These are phyloP conservation scores for Kwoniella bestiolae DNA, from an alignment of 768 basidiomycete species.

Conservation along the genomic window DNA sequence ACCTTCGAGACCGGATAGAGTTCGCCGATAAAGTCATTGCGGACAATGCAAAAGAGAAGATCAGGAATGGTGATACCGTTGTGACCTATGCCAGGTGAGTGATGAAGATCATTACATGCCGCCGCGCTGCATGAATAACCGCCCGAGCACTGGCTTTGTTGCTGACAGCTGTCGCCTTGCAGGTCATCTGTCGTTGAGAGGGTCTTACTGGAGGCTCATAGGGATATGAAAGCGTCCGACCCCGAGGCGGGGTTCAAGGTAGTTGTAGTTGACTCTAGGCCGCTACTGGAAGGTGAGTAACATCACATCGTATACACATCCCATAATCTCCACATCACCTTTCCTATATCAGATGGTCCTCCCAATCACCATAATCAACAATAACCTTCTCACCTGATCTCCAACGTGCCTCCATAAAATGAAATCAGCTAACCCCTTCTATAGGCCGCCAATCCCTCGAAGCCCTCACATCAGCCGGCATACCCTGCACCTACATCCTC, in stretches of 20 bases:
- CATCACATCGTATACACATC: too few relatives aligned
- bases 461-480: constrained; percentile 68
- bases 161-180: too few relatives aligned
- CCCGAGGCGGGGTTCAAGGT: constrained; percentile 82
- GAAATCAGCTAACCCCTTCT: neutral
- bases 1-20: constrained; percentile 90
- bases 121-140: neutral
- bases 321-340: neutral
- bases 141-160: neutral
- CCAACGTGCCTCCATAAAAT: too few relatives aligned
- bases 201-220: constrained; percentile 71
- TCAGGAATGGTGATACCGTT: constrained; percentile 89
- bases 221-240: constrained; percentile 44
- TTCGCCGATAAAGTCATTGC: constrained; percentile 92
- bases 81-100: constrained; percentile 85
- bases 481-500: constrained; percentile 90
- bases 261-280: constrained; percentile 91
- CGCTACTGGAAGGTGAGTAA: constrained; percentile 78
- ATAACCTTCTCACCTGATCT: too few relatives aligned
- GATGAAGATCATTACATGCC: neutral
- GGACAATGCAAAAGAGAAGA: constrained; percentile 85
- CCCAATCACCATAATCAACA: too few relatives aligned
- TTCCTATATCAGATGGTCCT: too few relatives aligned
- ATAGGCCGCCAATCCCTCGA: constrained; percentile 78
- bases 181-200: constrained; percentile 96